Percentiles rank a stretch among this genome's conserved stretches.
These are phyloP conservation scores for Benincasa hispida DNA, from an alignment of 306 rosid species.

Conservation along the genomic window DNA sequence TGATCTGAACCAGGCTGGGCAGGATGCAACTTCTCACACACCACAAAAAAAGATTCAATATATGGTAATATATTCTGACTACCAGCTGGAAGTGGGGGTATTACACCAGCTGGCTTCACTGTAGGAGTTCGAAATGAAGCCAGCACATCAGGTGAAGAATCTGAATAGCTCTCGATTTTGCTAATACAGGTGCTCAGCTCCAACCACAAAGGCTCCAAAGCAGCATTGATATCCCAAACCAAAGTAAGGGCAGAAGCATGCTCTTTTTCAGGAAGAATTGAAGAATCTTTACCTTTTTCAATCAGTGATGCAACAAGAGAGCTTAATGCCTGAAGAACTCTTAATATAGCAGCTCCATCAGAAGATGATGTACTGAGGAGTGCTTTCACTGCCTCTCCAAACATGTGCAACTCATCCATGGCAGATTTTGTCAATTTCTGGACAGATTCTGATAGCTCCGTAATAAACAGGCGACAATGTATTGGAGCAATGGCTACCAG, in stretches of 20 bases:
- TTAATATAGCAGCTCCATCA: constrained; percentile 87
- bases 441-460: constrained; percentile 74
- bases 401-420: constrained; percentile 56
- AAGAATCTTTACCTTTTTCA: constrained; percentile 48
- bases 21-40: constrained; percentile 90
- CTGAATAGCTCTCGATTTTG: constrained; percentile 81
- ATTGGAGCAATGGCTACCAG: constrained; percentile 73
- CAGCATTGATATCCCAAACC: constrained; percentile 65
- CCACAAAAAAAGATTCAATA: constrained; percentile 90
- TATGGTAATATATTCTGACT: constrained; percentile 87
- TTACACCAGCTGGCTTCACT: constrained; percentile 56
- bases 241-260: constrained; percentile 43
- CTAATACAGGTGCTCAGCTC: constrained; percentile 86
- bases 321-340: constrained; percentile 92
- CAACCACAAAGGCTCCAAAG: constrained; percentile 86
- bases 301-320: constrained; percentile 54
- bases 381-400: constrained; percentile 63
- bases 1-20: constrained; percentile 53
- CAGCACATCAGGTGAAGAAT: constrained; percentile 42
- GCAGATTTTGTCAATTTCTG: constrained; percentile 74
- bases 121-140: constrained; percentile 39
- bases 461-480: constrained; percentile 71
- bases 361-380: constrained; percentile 75
- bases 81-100: constrained; percentile 81
- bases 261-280: constrained; percentile 24